Evolutionary conservation across 805 yeast species (phyloP).

Genomic region (Candida awuae): DNA sequence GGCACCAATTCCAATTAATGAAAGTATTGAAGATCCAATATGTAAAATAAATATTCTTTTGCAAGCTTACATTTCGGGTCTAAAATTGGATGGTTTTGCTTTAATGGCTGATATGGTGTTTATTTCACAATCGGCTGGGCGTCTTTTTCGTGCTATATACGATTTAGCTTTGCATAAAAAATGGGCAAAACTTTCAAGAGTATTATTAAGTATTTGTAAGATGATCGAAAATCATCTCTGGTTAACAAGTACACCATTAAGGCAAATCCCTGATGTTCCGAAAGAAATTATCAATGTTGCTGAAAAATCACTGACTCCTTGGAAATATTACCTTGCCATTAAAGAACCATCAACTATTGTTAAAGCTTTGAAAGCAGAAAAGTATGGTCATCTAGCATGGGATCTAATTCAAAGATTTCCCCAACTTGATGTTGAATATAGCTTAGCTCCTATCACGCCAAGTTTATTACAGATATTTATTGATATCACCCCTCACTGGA

Average conservation of each 20-base stretch:
- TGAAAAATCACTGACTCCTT: conserved; percentile 77
- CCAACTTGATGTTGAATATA: conserved; percentile 45
- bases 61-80: conserved; percentile 78
- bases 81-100: conserved; percentile 80
- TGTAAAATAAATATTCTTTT: conserved; percentile 74
- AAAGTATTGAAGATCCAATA: conserved; percentile 55
- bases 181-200: conserved; percentile 61
- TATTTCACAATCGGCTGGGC: conserved; percentile 86
- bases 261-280: conserved; percentile 76
- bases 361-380: conserved; percentile 67
- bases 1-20: conserved; percentile 84
- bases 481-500: conserved; percentile 64
- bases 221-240: conserved; percentile 79
- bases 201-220: conserved; percentile 58
- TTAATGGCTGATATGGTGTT: conserved; percentile 88
- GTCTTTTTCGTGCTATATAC: conserved; percentile 76
- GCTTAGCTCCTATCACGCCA: conserved; percentile 71
- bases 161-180: conserved; percentile 64
- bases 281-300: conserved; percentile 59
- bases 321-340: conserved; percentile 66
- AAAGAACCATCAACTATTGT: conserved; percentile 67
- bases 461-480: conserved; percentile 58
- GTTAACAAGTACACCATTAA: conserved; percentile 75
- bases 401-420: conserved; percentile 71
- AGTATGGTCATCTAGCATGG: conserved; percentile 50